A percentile compares a stretch with the other conserved stretches of the same genome.
Conservation (phyloP, 768 basidiomycete genomes). For the Lentinula sp. region DNA sequence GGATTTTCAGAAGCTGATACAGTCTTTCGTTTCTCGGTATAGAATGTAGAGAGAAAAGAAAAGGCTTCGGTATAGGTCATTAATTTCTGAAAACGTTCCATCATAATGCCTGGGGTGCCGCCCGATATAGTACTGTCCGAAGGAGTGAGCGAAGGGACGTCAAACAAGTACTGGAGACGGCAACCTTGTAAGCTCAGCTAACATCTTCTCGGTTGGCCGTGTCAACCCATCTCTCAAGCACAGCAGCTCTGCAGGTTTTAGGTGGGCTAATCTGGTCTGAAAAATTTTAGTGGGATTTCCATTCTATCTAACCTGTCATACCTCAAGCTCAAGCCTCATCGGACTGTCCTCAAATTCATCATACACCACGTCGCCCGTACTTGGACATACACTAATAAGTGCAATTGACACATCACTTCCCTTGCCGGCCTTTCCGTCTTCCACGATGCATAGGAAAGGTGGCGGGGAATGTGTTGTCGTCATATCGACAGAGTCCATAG, state of each 20-base stretch:
- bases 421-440: conserved; percentile 36
- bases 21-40: conserved; percentile 42
- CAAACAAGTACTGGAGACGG: neutral
- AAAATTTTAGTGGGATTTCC: neutral
- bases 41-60: conserved; percentile 57
- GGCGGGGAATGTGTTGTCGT: conserved; percentile 51
- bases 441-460: conserved; percentile 68
- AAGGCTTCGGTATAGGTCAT: conserved; percentile 71
- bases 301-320: conserved; percentile 18
- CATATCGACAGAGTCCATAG: conserved; percentile 63
- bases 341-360: conserved; percentile 83
- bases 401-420: conserved; percentile 46
- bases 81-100: conserved; percentile 50
- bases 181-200: conserved; percentile 68
- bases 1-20: conserved; percentile 35
- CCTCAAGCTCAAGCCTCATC: conserved; percentile 90
- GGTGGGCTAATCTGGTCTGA: conserved; percentile 84
- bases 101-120: conserved; percentile 42
- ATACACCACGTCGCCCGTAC: conserved; percentile 91
- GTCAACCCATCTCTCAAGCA: conserved; percentile 56
- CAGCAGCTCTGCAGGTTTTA: conserved; percentile 77
- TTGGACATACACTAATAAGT: conserved; percentile 75
- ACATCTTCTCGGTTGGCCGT: conserved; percentile 67
- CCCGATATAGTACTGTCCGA: conserved; percentile 18
- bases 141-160: conserved; percentile 1